Conservation (phyloP, 768 basidiomycete species). For the Kwoniella bestiolae region DNA sequence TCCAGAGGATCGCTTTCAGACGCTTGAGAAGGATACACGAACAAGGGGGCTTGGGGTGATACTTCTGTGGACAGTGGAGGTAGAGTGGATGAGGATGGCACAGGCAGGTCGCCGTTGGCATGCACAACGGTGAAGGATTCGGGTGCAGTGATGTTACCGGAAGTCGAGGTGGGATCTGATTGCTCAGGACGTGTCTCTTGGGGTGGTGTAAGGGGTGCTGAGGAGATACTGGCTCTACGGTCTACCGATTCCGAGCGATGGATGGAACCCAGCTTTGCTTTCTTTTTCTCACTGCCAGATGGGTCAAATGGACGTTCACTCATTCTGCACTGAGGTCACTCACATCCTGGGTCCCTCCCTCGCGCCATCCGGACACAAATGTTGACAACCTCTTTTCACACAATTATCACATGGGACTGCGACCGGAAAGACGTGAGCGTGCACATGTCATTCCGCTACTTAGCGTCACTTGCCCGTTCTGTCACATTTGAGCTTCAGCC, state of each 20-base stretch:
- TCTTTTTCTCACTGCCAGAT: background rate
- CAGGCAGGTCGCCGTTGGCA: background rate
- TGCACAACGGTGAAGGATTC: no score
- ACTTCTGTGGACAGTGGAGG: background rate
- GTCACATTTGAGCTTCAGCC: conserved; percentile 32
- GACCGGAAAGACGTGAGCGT: background rate
- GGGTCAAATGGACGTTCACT: background rate
- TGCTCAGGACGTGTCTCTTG: background rate
- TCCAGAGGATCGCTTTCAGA: background rate
- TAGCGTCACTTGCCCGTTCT: conserved; percentile 20
- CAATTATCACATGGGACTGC: conserved; percentile 30
- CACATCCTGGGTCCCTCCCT: conserved; percentile 17
- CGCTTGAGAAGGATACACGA: background rate
- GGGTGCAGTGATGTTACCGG: no score
- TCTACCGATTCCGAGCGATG: background rate
- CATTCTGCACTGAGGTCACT: background rate
- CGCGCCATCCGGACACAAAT: conserved; percentile 27
- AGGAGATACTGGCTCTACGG: background rate
- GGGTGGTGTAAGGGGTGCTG: background rate
- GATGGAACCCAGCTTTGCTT: conserved; percentile 5
- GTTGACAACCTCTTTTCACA: conserved; percentile 21
- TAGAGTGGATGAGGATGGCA: background rate
- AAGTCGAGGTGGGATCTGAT: background rate
- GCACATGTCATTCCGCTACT: background rate
- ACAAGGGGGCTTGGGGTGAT: background rate